A percentile compares a stretch with the other conserved stretches of the same genome.
These are phyloP conservation scores for Plasmodium sp. DNA, from an alignment of 169 alveolate species.

Conservation along the genomic window DNA sequence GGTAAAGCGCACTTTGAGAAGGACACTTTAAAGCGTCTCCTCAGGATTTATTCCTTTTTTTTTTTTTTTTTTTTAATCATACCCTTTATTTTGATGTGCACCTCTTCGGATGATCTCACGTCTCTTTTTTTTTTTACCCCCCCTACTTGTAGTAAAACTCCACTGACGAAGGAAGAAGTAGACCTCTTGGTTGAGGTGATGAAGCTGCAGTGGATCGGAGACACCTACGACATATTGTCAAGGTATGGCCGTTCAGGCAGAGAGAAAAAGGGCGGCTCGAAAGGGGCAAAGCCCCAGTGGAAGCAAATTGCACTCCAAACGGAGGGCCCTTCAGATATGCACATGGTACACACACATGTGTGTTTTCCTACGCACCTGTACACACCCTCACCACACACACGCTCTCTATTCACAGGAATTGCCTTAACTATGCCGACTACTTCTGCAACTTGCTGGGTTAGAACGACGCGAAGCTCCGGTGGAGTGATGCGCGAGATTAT, in stretches of 20 bases:
- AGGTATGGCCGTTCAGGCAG: not conserved
- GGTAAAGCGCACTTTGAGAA: not conserved
- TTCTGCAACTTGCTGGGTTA: slow-evolving; percentile 54
- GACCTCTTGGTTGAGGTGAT: slow-evolving; percentile 44
- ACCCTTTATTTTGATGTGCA: not conserved
- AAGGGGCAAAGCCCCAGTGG: not conserved
- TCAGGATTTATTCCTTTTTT: not conserved
- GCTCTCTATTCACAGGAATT: slow-evolving; percentile 1
- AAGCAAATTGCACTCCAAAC: not conserved
- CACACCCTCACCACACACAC: not conserved
- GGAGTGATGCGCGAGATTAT: not conserved
- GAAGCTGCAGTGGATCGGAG: slow-evolving; percentile 68
- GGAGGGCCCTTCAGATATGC: not conserved
- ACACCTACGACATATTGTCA: slow-evolving; percentile 65
- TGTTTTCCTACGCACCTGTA: not conserved
- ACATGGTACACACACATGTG: not conserved
- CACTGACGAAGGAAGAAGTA: slow-evolving; percentile 38
- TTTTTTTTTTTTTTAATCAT: not conserved
- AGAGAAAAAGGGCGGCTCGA: not conserved
- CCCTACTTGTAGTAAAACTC: slow-evolving; percentile 19
- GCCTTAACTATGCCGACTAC: slow-evolving; percentile 55
- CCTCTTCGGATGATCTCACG: not conserved
- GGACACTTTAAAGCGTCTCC: not conserved
- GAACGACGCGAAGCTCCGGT: not conserved
- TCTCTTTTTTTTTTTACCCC: not conserved